A percentile compares a stretch with the other conserved stretches of the same genome.
phyloP scores from a whole-genome alignment of 2,329 filamentous ascomycete genomes.

The Arthrobotrys pseudoclavata region DNA sequence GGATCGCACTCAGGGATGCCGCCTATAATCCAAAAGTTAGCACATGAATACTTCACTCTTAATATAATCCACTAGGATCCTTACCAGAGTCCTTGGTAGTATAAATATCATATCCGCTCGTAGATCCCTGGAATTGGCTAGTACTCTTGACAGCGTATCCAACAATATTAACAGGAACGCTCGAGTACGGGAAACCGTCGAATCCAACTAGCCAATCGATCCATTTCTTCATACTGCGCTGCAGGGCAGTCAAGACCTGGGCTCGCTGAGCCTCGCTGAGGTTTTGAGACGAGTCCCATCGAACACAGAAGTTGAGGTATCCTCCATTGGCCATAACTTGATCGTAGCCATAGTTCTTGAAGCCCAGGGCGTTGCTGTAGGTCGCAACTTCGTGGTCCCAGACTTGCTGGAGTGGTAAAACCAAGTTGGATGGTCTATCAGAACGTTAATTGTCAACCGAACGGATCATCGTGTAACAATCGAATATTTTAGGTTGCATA shows the following conservation, averaged over 20 bases:
- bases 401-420: slow-evolving; percentile 43
- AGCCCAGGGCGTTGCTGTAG: slow-evolving; percentile 44
- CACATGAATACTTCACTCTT: background rate
- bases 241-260: slow-evolving; percentile 33
- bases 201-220: slow-evolving; percentile 67
- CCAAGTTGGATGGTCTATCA: slow-evolving; percentile 42
- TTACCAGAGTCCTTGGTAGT: slow-evolving; percentile 66
- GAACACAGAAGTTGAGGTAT: slow-evolving; percentile 49
- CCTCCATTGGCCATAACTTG: slow-evolving; percentile 51
- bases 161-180: slow-evolving; percentile 67
- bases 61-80: background rate
- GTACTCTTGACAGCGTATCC: slow-evolving; percentile 68
- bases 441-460: background rate
- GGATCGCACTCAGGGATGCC: slow-evolving; percentile 68
- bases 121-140: slow-evolving; percentile 66
- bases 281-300: slow-evolving; percentile 46
- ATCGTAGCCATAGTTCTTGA: slow-evolving; percentile 54
- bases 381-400: slow-evolving; percentile 46
- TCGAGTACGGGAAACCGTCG: slow-evolving; percentile 67
- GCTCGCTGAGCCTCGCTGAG: slow-evolving; percentile 45
- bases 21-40: slow-evolving; percentile 1
- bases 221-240: slow-evolving; percentile 51
- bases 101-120: slow-evolving; percentile 67
- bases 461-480: background rate
- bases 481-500: background rate